phyloP scores from a whole-genome alignment of 78 protist species.

The Dictyostelium intermedium region DNA sequence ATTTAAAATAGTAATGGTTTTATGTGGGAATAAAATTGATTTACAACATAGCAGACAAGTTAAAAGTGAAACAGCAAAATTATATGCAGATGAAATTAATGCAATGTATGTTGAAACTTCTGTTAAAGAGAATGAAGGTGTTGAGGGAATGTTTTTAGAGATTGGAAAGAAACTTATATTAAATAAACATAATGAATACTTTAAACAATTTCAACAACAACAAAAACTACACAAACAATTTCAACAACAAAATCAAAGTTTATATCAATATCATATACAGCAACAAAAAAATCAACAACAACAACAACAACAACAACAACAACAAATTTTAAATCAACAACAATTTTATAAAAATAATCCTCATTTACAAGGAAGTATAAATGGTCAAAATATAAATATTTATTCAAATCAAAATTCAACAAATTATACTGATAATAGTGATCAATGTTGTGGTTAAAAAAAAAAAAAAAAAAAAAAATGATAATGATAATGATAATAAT shows the following conservation, averaged over 20 bases:
- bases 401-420: not conserved
- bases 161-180: constrained; percentile 29
- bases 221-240: constrained; percentile 26
- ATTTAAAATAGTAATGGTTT: constrained; percentile 24
- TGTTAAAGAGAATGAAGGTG: constrained; percentile 21
- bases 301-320: not conserved
- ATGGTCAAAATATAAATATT: constrained; percentile 1
- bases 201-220: constrained; percentile 6
- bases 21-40: constrained; percentile 73
- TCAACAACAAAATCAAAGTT: constrained; percentile 11
- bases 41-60: constrained; percentile 35
- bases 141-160: constrained; percentile 68
- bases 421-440: constrained; percentile 16
- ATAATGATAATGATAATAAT: too few relatives aligned
- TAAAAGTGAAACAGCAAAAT: constrained; percentile 20
- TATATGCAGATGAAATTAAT: constrained; percentile 48
- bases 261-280: not conserved
- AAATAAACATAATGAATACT: constrained; percentile 4
- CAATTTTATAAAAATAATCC: not conserved
- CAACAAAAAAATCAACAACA: constrained; percentile 16
- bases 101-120: constrained; percentile 66
- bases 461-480: not conserved
- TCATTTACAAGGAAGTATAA: not conserved
- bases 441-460: constrained; percentile 30
- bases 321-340: not conserved